These are phyloP conservation scores for Xylaria grammica DNA, from an alignment of 495 filamentous ascomycete species.

Conservation along the genomic window DNA sequence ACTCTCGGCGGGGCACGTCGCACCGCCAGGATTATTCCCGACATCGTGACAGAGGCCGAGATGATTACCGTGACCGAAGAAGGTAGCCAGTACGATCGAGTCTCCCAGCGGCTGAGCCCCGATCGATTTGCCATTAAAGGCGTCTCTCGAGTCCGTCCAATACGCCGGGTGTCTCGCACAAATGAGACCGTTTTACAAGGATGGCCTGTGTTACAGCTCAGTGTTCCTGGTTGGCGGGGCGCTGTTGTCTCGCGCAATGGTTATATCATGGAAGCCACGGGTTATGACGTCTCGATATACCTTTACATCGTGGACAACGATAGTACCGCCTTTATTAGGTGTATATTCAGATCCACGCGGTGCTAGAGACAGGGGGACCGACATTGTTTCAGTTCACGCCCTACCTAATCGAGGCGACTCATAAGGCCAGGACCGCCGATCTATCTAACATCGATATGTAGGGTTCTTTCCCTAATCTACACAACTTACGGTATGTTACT, in stretches of 20 bases:
- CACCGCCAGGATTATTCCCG: conserved; percentile 30
- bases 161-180: neutral
- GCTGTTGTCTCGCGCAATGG: neutral
- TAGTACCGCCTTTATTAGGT: neutral
- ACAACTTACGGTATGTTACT: neutral
- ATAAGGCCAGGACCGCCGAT: neutral
- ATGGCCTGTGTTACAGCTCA: conserved; percentile 5
- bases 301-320: neutral
- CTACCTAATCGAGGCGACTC: neutral
- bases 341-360: neutral
- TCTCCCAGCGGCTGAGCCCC: neutral
- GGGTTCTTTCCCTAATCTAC: neutral
- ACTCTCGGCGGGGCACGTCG: conserved; percentile 25
- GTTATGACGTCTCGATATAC: neutral
- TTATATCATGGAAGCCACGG: neutral
- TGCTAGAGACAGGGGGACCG: neutral
- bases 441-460: neutral
- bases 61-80: conserved; percentile 25
- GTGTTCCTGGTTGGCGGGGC: neutral
- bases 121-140: neutral
- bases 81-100: conserved; percentile 24
- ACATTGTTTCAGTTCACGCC: conserved; percentile 5
- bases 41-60: conserved; percentile 35
- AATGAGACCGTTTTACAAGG: conserved; percentile 8
- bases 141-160: neutral